Evolutionary conservation across 495 filamentous ascomycete genomes (phyloP).

Genomic region (Podospora pseudocomata): DNA sequence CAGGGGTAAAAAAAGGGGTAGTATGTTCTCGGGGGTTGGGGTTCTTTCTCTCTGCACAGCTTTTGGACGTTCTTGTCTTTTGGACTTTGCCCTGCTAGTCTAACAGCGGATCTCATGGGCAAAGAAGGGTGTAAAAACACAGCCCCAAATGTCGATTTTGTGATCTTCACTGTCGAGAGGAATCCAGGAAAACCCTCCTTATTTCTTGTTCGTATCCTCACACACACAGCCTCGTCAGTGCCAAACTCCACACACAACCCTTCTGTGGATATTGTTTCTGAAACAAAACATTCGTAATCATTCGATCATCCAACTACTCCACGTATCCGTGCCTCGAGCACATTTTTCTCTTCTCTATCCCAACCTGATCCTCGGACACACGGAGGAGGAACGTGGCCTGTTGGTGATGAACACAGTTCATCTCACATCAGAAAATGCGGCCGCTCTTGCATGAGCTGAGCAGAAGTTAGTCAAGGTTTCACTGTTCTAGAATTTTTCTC

Average conservation of each 20-base stretch:
- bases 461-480: not conserved
- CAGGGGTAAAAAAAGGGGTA: constrained; percentile 7
- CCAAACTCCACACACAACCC: not conserved
- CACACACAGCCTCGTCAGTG: not conserved
- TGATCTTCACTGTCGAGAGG: not conserved
- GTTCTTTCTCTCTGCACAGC: constrained; percentile 56
- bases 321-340: not conserved
- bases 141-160: not conserved
- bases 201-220: not conserved
- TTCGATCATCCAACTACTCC: not conserved
- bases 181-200: not conserved
- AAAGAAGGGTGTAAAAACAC: not conserved
- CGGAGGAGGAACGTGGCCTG: not conserved
- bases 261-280: not conserved
- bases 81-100: not conserved
- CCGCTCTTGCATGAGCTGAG: not conserved
- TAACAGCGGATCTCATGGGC: not conserved
- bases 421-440: not conserved
- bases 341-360: not conserved
- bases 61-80: not conserved
- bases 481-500: not conserved
- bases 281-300: not conserved
- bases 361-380: not conserved
- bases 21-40: constrained; percentile 79
- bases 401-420: not conserved